Evolutionary conservation across 495 filamentous ascomycete species (phyloP), one percentile per base, ranked within the genome.

Genomic region (Penicillium taxi): DNA sequence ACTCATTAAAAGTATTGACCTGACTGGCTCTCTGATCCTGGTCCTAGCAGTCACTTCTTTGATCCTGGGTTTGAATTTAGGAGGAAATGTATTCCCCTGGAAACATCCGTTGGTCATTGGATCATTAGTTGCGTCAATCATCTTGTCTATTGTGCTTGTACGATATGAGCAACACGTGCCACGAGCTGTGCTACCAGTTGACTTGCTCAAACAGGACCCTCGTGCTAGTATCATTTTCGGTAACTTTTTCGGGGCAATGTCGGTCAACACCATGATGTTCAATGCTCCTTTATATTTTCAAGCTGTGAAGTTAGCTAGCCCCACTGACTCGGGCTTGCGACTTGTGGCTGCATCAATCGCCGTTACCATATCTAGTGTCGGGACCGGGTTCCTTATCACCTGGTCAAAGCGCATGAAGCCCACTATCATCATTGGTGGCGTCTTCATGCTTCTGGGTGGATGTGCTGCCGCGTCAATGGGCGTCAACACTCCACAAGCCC

Each of bases 201-300:
- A 69, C 11, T 63, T 87, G 1, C 48, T 90, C 3, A 60, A 61
- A 12, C 64, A 70, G 19, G 58, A 71, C 3, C 82, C 84, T 4
- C 70, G 76, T 6, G 75, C 72, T 12, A 76, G 74, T 40, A 63
- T 87, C n/a, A 72, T 86, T 31, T 75, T 85, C 44, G 71, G 73
- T 22, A 86, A 83, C 54, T 77, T 77, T 56, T 77, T 86, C 43
- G 74, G 68, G 1, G 57, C 72, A 11, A 64, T 84, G 16, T 67
- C 80, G 3, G 50, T 78, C 37, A 81, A 84, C 53, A 77, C 80
- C 12, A 74, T 85, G 46, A 55, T 82, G 29, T 90, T 88, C 60
- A 88, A 90, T 52, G 73, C 80, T 32, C 84, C 83, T 0, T 63
- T 90, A 14, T 90, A 79, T 64, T 90, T 88, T 61, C 82, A 87